Base-by-base conservation (phyloP, 106 monocot genomes). In the Agapanthus africanus region DNA sequence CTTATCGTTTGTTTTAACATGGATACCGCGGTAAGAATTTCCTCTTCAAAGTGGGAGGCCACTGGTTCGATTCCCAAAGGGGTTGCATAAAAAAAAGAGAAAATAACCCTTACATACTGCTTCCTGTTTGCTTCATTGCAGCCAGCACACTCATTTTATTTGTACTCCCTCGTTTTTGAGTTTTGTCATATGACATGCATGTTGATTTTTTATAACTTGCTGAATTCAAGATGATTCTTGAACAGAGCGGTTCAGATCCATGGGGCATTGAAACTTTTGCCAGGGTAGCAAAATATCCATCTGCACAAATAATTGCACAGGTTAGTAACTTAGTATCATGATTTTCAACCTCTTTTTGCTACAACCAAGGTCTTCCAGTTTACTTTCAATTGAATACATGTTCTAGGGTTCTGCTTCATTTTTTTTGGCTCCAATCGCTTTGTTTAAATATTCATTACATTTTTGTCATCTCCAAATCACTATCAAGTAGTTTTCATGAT, bases 261-360 rank as follows among this genome's bases (percentile, higher is more conserved):
- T 93, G 93, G 89, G 82, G 79, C 46, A 65, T 99, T 77, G 93
- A 99, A 77, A 83, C 46, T 44, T 99, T 79, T 78, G 90, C 93
- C 11, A 76, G 69, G 42, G 93, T 87, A 21, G 81, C 99, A 25
- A 99, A 93, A 56, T 84, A 90, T 63, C 99, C 99, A 57, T 80
- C 93, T 65, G 99, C 82, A 54, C 87, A 87, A 71, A 81, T 99
- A 56, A 50, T 83, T 76, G 80, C 92, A 66, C 87, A 99, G 99
- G 99, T 93, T 56, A 60, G 70, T 67, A 60, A 41, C 66, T 22
- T 64, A n/a, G 37, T 30, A 37, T 36, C 18, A 18, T 61, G 36
- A 11, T 61, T 61, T 36, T 61, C n/a, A 36, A 32, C 18, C 19
- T 46, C 3, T 9, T 34, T 44, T 42, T 71, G 19, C 5, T 70